Conservation (phyloP, 768 basidiomycete genomes). For the Scleroderma bovista region DNA sequence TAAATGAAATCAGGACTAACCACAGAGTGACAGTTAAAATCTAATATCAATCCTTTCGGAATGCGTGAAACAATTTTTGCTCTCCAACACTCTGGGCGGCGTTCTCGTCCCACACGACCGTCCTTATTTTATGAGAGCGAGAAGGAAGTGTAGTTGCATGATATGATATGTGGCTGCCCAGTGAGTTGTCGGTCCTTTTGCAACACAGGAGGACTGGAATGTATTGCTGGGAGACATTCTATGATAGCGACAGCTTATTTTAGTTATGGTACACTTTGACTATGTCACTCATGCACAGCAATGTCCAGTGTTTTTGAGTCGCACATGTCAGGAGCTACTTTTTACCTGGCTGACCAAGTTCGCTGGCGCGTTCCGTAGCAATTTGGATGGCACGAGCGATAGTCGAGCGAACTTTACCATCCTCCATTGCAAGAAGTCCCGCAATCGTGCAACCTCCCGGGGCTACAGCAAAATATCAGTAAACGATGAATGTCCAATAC, state of each 20-base stretch:
- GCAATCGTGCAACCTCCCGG: conserved; percentile 99
- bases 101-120: conserved; percentile 63
- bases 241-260: background rate
- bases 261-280: background rate
- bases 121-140: conserved; percentile 98
- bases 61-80: conserved; percentile 34
- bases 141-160: conserved; percentile 33
- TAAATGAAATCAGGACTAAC: background rate
- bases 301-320: background rate
- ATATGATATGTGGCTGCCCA: conserved; percentile 28
- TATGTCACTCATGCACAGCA: background rate
- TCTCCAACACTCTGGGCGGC: conserved; percentile 97
- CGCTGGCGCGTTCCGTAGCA: conserved; percentile 84
- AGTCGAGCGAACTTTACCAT: conserved; percentile 87
- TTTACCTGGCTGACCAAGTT: conserved; percentile 69
- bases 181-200: conserved; percentile 31
- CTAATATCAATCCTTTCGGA: background rate
- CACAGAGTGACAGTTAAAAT: background rate
- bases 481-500: background rate
- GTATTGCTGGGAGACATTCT: conserved; percentile 28
- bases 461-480: conserved; percentile 43
- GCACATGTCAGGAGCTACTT: conserved; percentile 27
- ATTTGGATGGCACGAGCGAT: conserved; percentile 94
- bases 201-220: conserved; percentile 27
- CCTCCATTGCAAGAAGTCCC: conserved; percentile 91